A percentile compares a stretch with the other conserved stretches of the same genome.
phyloP scores from a whole-genome alignment of 2,329 filamentous ascomycete species.

The Leptographium procerum region DNA sequence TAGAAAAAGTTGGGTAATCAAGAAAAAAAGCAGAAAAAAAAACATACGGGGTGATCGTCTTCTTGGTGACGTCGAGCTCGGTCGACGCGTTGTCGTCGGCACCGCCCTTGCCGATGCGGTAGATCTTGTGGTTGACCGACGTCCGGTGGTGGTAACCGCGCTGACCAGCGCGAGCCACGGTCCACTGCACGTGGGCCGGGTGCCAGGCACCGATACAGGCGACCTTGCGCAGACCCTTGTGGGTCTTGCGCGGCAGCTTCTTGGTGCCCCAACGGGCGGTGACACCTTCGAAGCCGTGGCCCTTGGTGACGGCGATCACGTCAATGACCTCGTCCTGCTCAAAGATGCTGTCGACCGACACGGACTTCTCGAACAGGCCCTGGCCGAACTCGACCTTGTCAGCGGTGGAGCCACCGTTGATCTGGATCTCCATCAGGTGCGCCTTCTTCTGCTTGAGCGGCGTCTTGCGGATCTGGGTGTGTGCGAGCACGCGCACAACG shows the following conservation, averaged over 20 bases:
- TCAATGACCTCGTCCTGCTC: slow-evolving; percentile 99
- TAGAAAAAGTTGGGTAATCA: slow-evolving; percentile 2
- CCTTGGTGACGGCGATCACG: slow-evolving; percentile 98
- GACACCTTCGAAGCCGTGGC: slow-evolving; percentile 97
- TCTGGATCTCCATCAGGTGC: slow-evolving; percentile 99
- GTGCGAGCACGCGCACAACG: slow-evolving; percentile 95
- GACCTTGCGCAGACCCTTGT: slow-evolving; percentile 99
- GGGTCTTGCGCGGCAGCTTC: slow-evolving; percentile 99
- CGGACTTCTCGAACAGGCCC: slow-evolving; percentile 98
- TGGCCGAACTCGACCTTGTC: slow-evolving; percentile 97
- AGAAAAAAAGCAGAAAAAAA: neutral
- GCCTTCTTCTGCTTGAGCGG: slow-evolving; percentile 99
- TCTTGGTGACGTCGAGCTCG: slow-evolving; percentile 95
- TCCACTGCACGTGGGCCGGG: slow-evolving; percentile 99
- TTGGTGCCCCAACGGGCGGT: slow-evolving; percentile 98
- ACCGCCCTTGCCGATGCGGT: slow-evolving; percentile 89
- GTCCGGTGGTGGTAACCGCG: slow-evolving; percentile 99
- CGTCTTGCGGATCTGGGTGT: slow-evolving; percentile 99
- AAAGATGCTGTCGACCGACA: slow-evolving; percentile 87
- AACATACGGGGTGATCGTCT: slow-evolving; percentile 98
- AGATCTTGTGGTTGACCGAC: slow-evolving; percentile 99
- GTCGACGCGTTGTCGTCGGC: slow-evolving; percentile 91
- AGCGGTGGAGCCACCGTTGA: slow-evolving; percentile 92
- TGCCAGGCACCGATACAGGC: slow-evolving; percentile 99
- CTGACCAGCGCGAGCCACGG: slow-evolving; percentile 99